Evolutionary conservation across 2,329 filamentous ascomycete species (phyloP), one percentile per base, ranked within the genome.

Genomic region (Karstenula rhodostoma): DNA sequence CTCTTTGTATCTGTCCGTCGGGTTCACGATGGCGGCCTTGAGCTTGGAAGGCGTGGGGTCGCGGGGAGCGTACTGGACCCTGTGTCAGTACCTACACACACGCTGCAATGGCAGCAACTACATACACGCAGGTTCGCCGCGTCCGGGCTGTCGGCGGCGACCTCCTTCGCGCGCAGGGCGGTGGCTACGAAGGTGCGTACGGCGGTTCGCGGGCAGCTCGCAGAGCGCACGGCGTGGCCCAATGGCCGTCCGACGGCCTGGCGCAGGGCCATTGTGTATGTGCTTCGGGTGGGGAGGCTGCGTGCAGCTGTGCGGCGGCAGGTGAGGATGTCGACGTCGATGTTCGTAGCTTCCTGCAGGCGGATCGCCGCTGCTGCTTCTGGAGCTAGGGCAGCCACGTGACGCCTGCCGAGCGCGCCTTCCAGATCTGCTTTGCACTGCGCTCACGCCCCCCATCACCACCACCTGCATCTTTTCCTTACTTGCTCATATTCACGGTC

Each of bases 1-100:
- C 77, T 91, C 89, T 78, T 90, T 85, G 81, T 93, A 96, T 81
- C 95, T 96, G 85, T 98, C 95, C 79, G 92, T 87, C 37, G 94
- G 94, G 82, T 98, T 97, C 73, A 97, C 86, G 72, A 96, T 83
- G 60, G 93, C 91, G 23, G 84, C 90, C 75, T 91, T 88, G 66
- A 97, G 87, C 68, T 87, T 85, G 60, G 76, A 79, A 46, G 72
- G 64, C 19, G 77, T 10, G 2, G 51, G 67, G 57, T 75, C 73
- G 63, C 82, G 78, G 65, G 79, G 80, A 35, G 81, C 78, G 62
- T 74, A 75, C 79, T 81, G 62, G 42, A 37, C n/a, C 29, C 17
- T 2, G 1, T n/a, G 60, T 77, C 61, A 78, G 73, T 61, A 19
- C 7, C 22, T 15, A 22, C 10, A 9, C 33, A 23, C 23, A 29